Evolutionary conservation across 495 filamentous ascomycete species (phyloP), one percentile per base, ranked within the genome.

Genomic region (Chaetomidium leptoderma): DNA sequence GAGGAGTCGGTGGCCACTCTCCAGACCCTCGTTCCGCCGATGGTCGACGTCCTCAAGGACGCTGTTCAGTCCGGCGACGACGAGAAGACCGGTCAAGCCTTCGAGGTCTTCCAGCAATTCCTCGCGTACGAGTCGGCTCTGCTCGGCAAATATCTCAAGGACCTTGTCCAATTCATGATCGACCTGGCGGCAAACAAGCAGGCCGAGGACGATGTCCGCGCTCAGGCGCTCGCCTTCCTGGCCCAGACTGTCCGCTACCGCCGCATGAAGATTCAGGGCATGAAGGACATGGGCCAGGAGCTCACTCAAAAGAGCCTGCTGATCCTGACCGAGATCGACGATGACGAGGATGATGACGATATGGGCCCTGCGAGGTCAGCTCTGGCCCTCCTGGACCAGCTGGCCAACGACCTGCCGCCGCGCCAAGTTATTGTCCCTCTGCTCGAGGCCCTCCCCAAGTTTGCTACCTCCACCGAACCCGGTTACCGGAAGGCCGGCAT

Each of bases 31-130:
- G 77, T 97, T 44, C 95, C 93, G 10, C 66, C 83, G 59, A 95
- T 97, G 91, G 91, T 97, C 35, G 81, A 81, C 21, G 88, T 97
- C 10, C 81, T 98, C 47, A 92, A 96, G 77, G 79, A 85, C 45
- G 82, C 88, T 23, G 85, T 97, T 52, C 81, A 87, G 61, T 78
- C 80, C 29, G 80, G 83, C 9, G 86, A 97, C 65, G 92, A 96
- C 59, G 92, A 95, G 62, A 86, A 86, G 59, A 82, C 86, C 48
- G 88, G 90, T 72, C 87, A 92, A 66, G 87, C 86, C 6, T 98
- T 98, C 65, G 93, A 98, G 71, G 92, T 97, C 50, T 96, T 98
- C 81, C 95, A 98, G 75, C 96, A 89, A 32, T 82, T 97, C 57
- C 79, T 98, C 30, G 89, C 89, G 58, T 95, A 89, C 68, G 92